Conservation (phyloP, 169 alveolate species). For the Plasmodium yoelii region DNA sequence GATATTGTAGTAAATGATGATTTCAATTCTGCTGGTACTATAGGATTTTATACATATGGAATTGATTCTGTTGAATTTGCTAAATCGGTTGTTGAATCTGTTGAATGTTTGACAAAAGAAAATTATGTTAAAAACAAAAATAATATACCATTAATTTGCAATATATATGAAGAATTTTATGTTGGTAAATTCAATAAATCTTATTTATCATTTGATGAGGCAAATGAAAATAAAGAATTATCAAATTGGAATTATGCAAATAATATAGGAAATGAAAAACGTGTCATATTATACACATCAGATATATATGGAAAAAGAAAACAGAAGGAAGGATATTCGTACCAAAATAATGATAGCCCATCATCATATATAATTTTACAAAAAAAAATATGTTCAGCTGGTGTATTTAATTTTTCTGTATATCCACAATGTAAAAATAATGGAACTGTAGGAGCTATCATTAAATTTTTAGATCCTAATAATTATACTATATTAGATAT, state of each 20-base stretch:
- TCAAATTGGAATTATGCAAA: conserved; percentile 82
- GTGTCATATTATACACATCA: conserved; percentile 84
- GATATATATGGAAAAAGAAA: conserved; percentile 60
- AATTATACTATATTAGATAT: conserved; percentile 86
- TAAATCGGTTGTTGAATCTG: conserved; percentile 82
- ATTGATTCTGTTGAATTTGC: conserved; percentile 84
- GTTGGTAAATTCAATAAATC: conserved; percentile 19
- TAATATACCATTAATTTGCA: conserved; percentile 83
- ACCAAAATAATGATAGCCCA: conserved; percentile 69
- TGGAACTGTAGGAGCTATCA: conserved; percentile 86
- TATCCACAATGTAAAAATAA: conserved; percentile 86
- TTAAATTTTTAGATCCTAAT: conserved; percentile 83
- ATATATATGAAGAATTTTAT: conserved; percentile 78
- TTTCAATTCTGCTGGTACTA: conserved; percentile 84
- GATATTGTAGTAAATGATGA: conserved; percentile 86
- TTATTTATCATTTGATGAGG: conserved; percentile 36
- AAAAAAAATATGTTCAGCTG: conserved; percentile 84
- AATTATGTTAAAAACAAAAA: conserved; percentile 75
- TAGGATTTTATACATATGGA: conserved; percentile 87
- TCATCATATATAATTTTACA: conserved; percentile 83
- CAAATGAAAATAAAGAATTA: conserved; percentile 47
- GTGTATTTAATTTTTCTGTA: conserved; percentile 81
- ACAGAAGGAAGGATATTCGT: no score
- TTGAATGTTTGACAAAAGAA: conserved; percentile 84
- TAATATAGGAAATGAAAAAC: conserved; percentile 87